Conservation (phyloP, 257 asterid species). For the Penstemon davidsonii region DNA sequence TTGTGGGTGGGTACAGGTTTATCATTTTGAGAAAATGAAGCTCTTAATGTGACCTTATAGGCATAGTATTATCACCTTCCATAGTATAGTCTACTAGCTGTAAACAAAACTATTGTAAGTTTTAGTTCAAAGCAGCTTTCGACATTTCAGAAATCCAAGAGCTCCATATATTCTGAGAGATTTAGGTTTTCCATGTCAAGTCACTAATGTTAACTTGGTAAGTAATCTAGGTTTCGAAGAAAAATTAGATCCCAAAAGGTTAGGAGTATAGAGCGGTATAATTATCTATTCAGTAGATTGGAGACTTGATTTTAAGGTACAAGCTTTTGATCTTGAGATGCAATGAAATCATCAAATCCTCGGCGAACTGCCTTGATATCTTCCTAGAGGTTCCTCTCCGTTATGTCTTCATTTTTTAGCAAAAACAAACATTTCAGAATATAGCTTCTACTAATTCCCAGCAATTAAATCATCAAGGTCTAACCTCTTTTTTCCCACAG, state of each 20-base stretch:
- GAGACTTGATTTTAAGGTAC: not conserved
- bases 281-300: not conserved
- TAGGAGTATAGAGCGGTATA: not conserved
- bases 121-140: not conserved
- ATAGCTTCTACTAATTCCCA: not conserved
- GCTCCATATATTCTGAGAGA: not conserved
- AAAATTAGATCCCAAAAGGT: not conserved
- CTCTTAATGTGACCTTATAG: not conserved
- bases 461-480: not conserved
- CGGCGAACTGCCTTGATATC: not conserved
- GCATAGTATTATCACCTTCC: not conserved
- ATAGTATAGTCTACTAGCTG: not conserved
- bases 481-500: not conserved
- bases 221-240: not conserved
- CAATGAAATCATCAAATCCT: not conserved
- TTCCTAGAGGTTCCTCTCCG: not conserved
- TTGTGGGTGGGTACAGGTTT: not conserved
- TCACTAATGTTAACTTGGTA: not conserved
- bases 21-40: conserved; percentile 3
- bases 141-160: not conserved
- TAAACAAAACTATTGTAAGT: too few relatives aligned
- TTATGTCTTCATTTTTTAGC: too few relatives aligned
- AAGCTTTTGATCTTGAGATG: not conserved
- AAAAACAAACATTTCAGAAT: too few relatives aligned
- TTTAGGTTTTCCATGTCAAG: not conserved